A percentile compares a stretch with the other conserved stretches of the same genome.
phyloP scores from a whole-genome alignment of 225 moss, liverwort and hornwort genomes.

The Sphagnum tenellum region DNA sequence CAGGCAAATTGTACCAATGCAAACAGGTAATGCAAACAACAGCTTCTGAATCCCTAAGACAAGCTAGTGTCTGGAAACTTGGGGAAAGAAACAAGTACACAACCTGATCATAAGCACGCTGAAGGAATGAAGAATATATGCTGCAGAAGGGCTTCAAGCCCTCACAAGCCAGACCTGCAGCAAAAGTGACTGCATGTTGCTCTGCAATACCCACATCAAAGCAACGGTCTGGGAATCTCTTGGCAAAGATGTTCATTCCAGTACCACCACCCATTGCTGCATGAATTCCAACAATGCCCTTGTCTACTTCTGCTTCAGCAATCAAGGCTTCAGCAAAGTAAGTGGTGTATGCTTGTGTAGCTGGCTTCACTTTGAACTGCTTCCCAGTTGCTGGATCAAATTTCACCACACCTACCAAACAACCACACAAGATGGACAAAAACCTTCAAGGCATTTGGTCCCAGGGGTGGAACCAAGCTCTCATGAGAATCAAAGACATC shows the following conservation, averaged over 20 bases:
- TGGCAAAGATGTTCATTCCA: constrained; percentile 27
- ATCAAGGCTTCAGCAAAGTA: constrained; percentile 36
- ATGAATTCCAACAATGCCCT: constrained; percentile 25
- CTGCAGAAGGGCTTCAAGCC: constrained; percentile 36
- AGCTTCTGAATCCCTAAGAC: too few species aligned
- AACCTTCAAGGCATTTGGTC: too few species aligned
- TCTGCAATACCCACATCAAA: constrained; percentile 42
- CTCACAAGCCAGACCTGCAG: constrained; percentile 33
- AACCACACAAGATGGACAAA: not conserved
- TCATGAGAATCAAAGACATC: too few species aligned
- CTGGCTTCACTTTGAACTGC: constrained; percentile 20
- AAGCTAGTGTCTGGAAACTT: too few species aligned
- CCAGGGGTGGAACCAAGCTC: too few species aligned
- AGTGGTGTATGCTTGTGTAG: constrained; percentile 23
- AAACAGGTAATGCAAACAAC: too few species aligned
- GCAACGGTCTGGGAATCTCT: constrained; percentile 32
- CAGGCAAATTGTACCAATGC: too few species aligned
- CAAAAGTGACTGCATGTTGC: constrained; percentile 39
- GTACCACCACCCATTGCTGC: constrained; percentile 44
- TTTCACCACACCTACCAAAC: constrained; percentile 23
- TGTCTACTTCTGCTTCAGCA: constrained; percentile 35
- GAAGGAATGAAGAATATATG: constrained; percentile 36
- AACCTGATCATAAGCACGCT: constrained; percentile 37
- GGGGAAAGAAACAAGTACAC: not conserved
- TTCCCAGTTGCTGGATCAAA: constrained; percentile 34